phyloP scores from a whole-genome alignment of 768 basidiomycete genomes.

The Amanita subjunquillea region DNA sequence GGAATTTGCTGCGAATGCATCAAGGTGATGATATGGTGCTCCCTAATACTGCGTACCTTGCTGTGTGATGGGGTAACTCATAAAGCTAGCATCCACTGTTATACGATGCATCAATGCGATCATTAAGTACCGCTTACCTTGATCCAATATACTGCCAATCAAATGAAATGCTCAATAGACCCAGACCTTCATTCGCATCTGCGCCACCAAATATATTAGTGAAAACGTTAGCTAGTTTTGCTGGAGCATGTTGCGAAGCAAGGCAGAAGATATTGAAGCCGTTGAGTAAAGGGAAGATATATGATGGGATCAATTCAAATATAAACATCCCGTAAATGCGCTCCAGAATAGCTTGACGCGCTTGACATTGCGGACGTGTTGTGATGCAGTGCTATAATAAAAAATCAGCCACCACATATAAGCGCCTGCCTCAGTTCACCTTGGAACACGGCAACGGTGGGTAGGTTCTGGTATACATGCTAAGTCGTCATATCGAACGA shows the following conservation, averaged over 20 bases:
- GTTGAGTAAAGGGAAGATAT: slow-evolving; percentile 55
- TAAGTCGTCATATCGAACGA: neutral
- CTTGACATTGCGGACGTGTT: slow-evolving; percentile 32
- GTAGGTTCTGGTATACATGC: slow-evolving; percentile 29
- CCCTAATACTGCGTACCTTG: slow-evolving; percentile 29
- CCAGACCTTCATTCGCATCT: slow-evolving; percentile 59
- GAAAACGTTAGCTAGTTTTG: slow-evolving; percentile 34
- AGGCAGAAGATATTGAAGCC: slow-evolving; percentile 54
- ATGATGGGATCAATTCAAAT: slow-evolving; percentile 43
- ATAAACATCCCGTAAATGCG: slow-evolving; percentile 41
- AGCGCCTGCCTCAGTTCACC: slow-evolving; percentile 16
- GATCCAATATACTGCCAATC: slow-evolving; percentile 64
- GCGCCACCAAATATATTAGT: slow-evolving; percentile 61
- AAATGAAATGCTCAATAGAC: slow-evolving; percentile 48
- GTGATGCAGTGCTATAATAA: slow-evolving; percentile 35
- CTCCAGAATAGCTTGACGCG: slow-evolving; percentile 43
- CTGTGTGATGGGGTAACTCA: slow-evolving; percentile 44
- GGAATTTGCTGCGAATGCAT: slow-evolving; percentile 31
- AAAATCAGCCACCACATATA: neutral
- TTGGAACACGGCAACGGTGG: slow-evolving; percentile 52
- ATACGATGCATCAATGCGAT: neutral
- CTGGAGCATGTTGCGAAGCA: slow-evolving; percentile 37
- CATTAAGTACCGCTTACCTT: slow-evolving; percentile 12
- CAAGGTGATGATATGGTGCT: neutral
- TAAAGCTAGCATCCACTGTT: slow-evolving; percentile 20